A percentile compares a stretch with the other conserved stretches of the same genome.
These are phyloP conservation scores for Ramularia endophylla DNA, from an alignment of 2,329 filamentous ascomycete genomes.

Conservation along the genomic window DNA sequence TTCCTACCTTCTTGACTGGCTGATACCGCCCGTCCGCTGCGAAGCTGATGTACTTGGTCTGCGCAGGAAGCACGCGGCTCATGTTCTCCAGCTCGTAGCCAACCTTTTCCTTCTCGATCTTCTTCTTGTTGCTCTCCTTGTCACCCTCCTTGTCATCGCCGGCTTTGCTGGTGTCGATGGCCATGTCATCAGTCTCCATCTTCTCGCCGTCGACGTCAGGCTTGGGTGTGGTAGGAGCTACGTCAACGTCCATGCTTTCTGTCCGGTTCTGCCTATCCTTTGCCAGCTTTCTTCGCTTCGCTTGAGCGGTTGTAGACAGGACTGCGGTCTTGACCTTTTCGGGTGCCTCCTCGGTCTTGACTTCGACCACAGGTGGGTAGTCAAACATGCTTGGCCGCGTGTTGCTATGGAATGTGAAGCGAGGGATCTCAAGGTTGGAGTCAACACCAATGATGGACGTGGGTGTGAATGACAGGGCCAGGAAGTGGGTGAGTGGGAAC, in stretches of 20 bases:
- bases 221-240: conserved; percentile 68
- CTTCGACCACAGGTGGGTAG: conserved; percentile 93
- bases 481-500: conserved; percentile 98
- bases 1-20: conserved; percentile 79
- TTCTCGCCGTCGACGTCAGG: conserved; percentile 58
- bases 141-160: conserved; percentile 41
- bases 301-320: conserved; percentile 92
- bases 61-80: conserved; percentile 84
- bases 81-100: conserved; percentile 97
- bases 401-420: conserved; percentile 93
- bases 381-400: conserved; percentile 94
- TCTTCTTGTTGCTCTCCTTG: conserved; percentile 69
- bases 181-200: conserved; percentile 64
- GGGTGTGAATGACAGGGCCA: conserved; percentile 92
- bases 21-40: conserved; percentile 75
- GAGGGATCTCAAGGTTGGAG: conserved; percentile 85
- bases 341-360: conserved; percentile 88
- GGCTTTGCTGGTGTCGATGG: conserved; percentile 35
- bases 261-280: conserved; percentile 85
- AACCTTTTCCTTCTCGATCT: conserved; percentile 90
- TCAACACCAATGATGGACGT: conserved; percentile 94
- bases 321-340: conserved; percentile 94
- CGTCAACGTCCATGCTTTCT: conserved; percentile 94
- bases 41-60: conserved; percentile 95
- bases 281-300: conserved; percentile 87